A percentile compares a stretch with the other conserved stretches of the same genome.
These are phyloP conservation scores for Bidens hawaiensis DNA, from an alignment of 140 eudicot species.

Conservation along the genomic window DNA sequence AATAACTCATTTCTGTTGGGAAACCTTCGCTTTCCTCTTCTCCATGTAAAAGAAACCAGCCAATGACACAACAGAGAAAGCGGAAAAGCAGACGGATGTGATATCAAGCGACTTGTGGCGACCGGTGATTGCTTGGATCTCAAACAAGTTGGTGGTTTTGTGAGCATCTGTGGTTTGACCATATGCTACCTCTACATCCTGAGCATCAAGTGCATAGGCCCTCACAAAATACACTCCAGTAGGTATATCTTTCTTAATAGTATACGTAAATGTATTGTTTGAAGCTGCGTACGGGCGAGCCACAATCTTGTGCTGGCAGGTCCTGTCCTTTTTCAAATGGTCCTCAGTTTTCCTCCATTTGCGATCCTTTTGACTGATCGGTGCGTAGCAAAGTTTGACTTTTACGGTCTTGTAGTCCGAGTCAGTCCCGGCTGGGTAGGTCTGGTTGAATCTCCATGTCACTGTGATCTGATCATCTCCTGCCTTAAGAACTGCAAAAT, in stretches of 20 bases:
- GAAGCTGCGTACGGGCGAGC: conserved; percentile 39
- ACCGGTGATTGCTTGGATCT: conserved; percentile 54
- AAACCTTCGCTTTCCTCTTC: conserved; percentile 43
- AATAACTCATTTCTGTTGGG: conserved; percentile 35
- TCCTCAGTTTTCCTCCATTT: conserved; percentile 58
- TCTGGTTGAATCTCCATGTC: conserved; percentile 44
- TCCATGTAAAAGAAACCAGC: conserved; percentile 63
- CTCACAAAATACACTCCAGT: conserved; percentile 52
- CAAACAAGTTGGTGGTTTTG: conserved; percentile 41
- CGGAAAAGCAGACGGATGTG: conserved; percentile 55
- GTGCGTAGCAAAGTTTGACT: conserved; percentile 68
- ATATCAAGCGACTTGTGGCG: conserved; percentile 57
- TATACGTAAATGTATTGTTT: conserved; percentile 41
- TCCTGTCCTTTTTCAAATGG: conserved; percentile 53
- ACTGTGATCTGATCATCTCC: conserved; percentile 47
- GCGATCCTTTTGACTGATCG: conserved; percentile 65
- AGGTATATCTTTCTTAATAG: conserved; percentile 45
- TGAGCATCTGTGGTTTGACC: conserved; percentile 51
- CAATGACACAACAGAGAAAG: conserved; percentile 56
- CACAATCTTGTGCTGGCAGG: conserved; percentile 44
- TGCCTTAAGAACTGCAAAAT: conserved; percentile 47
- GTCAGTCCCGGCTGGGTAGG: conserved; percentile 32
- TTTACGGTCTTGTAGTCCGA: conserved; percentile 48
- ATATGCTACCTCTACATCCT: conserved; percentile 36
- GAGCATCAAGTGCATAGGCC: conserved; percentile 40